Evolutionary conservation across 495 filamentous ascomycete genomes (phyloP).

Genomic region (Daldinia vernicosa): DNA sequence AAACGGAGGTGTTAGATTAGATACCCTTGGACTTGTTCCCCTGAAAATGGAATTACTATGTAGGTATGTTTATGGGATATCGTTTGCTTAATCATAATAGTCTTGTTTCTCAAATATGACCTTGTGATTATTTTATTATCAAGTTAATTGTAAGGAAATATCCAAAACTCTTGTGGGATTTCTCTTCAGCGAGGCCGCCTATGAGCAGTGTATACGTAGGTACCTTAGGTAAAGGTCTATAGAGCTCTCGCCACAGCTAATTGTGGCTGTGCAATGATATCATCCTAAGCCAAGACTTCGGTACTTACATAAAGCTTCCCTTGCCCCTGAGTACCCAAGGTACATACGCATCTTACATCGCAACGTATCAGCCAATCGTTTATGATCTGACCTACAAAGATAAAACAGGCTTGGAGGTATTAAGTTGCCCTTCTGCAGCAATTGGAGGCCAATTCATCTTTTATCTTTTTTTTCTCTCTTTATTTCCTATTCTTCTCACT

Average conservation of each 20-base stretch:
- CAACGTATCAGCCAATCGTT: constrained; percentile 36
- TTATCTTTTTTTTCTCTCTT: background rate
- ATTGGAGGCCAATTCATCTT: constrained; percentile 3
- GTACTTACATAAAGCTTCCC: background rate
- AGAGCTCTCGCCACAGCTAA: constrained; percentile 22
- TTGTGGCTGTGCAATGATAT: constrained; percentile 35
- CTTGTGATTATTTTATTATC: background rate
- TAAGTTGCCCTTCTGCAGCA: constrained; percentile 9
- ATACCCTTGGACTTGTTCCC: constrained; percentile 15
- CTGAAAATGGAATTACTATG: background rate
- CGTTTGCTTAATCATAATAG: background rate
- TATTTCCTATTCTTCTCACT: background rate
- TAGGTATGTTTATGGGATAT: background rate
- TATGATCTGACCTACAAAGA: constrained; percentile 22
- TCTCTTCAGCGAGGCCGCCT: constrained; percentile 3
- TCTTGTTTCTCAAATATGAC: no score
- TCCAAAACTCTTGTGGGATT: background rate
- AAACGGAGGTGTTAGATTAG: constrained; percentile 14
- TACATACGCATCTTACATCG: background rate
- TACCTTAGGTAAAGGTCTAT: background rate
- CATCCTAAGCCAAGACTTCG: constrained; percentile 21
- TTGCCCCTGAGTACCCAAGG: background rate
- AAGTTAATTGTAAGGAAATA: background rate
- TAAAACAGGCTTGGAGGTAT: constrained; percentile 34
- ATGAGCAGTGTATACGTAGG: background rate